phyloP scores from a whole-genome alignment of 495 filamentous ascomycete genomes.

The Trypethelium eluteriae region DNA sequence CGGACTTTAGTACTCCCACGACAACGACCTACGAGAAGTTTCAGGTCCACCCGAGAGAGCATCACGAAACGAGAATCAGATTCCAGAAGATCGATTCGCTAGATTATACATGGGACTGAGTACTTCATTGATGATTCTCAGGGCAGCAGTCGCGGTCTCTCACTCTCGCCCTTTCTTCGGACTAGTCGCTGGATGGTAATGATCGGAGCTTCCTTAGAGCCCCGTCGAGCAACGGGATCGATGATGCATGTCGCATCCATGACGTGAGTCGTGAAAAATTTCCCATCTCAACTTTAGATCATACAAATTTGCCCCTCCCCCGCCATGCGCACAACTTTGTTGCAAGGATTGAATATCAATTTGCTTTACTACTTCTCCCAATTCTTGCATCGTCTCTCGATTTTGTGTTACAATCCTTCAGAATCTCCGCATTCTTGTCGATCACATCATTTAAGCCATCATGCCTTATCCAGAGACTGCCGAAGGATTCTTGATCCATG shows the following conservation, averaged over 20 bases:
- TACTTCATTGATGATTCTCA: too few species aligned
- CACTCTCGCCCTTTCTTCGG: too few species aligned
- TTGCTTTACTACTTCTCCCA: not conserved
- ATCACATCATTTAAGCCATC: slow-evolving; percentile 21
- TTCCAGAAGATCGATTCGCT: too few species aligned
- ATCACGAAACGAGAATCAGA: not conserved
- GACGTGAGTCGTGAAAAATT: slow-evolving; percentile 1
- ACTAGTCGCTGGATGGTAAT: not conserved
- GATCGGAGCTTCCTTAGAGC: not conserved
- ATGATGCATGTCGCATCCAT: slow-evolving; percentile 5
- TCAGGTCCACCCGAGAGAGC: not conserved
- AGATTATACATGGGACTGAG: too few species aligned
- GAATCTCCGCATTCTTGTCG: not conserved
- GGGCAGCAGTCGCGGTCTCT: too few species aligned
- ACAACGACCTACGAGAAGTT: not conserved
- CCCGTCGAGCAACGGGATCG: not conserved
- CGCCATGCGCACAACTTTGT: not conserved
- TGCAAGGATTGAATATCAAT: not conserved
- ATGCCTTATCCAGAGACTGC: slow-evolving; percentile 73
- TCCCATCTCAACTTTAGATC: not conserved
- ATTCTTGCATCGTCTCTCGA: not conserved
- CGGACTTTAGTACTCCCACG: not conserved
- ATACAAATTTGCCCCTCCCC: not conserved
- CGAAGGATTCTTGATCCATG: slow-evolving; percentile 61
- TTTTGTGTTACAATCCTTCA: not conserved